phyloP scores from a whole-genome alignment of 108 stramenopile species.

The Stephanodiscus minutulus region DNA sequence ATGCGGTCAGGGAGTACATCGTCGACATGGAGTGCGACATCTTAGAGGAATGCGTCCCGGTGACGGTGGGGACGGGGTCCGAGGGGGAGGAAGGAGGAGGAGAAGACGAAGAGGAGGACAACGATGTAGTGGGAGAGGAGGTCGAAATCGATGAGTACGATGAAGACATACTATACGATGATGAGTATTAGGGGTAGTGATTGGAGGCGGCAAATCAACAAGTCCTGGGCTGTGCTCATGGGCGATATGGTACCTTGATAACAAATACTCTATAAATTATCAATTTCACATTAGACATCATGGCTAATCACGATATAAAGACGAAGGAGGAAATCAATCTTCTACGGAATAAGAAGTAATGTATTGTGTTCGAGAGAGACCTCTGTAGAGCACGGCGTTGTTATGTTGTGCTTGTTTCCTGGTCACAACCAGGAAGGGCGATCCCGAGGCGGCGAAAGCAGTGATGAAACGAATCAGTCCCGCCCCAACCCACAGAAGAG shows the following conservation, averaged over 20 bases:
- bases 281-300: not conserved
- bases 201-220: not conserved
- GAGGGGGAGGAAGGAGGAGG: slow-evolving; percentile 21
- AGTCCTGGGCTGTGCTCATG: not conserved
- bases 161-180: slow-evolving; percentile 21
- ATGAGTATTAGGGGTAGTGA: slow-evolving; percentile 6
- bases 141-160: slow-evolving; percentile 19
- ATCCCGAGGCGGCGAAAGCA: no score
- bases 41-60: slow-evolving; percentile 68
- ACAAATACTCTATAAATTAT: not conserved
- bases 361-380: no score
- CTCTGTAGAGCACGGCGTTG: no score
- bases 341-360: no score
- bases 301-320: not conserved
- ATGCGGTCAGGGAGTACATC: slow-evolving; percentile 59
- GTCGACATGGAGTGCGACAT: slow-evolving; percentile 79
- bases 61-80: slow-evolving; percentile 51
- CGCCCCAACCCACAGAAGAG: no score
- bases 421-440: no score
- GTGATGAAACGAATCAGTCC: no score
- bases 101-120: slow-evolving; percentile 15
- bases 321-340: no score
- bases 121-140: not conserved
- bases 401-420: no score
- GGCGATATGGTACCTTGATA: not conserved